These are phyloP conservation scores for Sphagnum magellanicum DNA, from an alignment of 228 moss, liverwort and hornwort species.

Conservation along the genomic window DNA sequence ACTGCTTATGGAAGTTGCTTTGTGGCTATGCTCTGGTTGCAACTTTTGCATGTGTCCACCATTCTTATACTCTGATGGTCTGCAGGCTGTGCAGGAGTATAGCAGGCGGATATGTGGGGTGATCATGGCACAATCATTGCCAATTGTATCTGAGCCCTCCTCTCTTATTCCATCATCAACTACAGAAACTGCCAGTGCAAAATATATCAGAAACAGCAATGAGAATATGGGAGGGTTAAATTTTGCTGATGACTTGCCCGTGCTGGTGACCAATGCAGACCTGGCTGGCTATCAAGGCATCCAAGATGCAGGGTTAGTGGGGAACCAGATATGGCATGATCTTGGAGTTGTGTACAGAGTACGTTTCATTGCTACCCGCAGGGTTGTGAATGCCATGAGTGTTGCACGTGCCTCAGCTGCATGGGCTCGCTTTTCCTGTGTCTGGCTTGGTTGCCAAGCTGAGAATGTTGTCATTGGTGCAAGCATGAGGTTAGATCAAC, in stretches of 20 bases:
- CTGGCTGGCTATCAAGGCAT: conserved; percentile 84
- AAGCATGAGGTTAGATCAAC: conserved; percentile 48
- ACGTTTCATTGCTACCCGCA: conserved; percentile 75
- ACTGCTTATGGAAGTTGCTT: background rate
- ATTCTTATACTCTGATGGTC: no score
- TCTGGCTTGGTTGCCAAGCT: conserved; percentile 81
- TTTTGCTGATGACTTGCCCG: conserved; percentile 58
- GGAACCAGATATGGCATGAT: conserved; percentile 82
- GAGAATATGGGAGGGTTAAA: conserved; percentile 13
- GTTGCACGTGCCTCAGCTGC: conserved; percentile 83
- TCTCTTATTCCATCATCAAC: conserved; percentile 29
- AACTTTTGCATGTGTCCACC: background rate
- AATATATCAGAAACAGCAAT: conserved; percentile 4
- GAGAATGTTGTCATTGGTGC: conserved; percentile 45
- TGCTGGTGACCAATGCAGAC: conserved; percentile 74
- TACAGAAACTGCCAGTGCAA: conserved; percentile 7
- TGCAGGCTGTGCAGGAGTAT: conserved; percentile 95
- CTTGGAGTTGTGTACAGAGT: conserved; percentile 82
- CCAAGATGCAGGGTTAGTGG: conserved; percentile 85
- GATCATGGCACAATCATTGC: conserved; percentile 36
- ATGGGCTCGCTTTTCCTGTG: conserved; percentile 87
- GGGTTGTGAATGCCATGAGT: conserved; percentile 38
- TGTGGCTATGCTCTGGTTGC: background rate
- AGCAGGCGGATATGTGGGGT: conserved; percentile 59
- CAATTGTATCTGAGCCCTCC: conserved; percentile 28